Evolutionary conservation across 2,329 filamentous ascomycete species (phyloP), one percentile per base, ranked within the genome.

Genomic region (Alternaria gansuensis): DNA sequence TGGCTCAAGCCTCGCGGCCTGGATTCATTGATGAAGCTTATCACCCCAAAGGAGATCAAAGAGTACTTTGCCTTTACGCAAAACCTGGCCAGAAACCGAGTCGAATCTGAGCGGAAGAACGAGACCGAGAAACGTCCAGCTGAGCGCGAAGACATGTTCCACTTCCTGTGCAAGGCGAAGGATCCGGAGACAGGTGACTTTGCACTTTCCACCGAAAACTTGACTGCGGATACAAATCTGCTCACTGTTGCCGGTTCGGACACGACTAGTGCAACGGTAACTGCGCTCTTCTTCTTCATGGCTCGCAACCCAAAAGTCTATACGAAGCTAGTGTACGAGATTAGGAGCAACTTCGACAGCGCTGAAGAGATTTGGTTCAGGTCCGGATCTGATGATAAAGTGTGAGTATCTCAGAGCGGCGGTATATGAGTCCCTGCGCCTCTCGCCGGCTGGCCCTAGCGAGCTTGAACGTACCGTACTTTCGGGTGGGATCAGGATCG

Each of bases 131-230:
- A 56, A 14, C 43, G 29, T 11, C 56, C 40, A 48, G 41, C 33
- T 13, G 40, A 64, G 14, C 39, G 59, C 24, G 75, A 77, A 54
- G 62, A 80, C 63, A 77, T 80, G 60, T 75, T 78, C 63, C 68
- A 79, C 58, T 71, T 81, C 69, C 68, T 79, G 7, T 67, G 76
- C 46, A 67, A 75, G 39, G 74, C 78, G 54, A 74, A 75, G 63
- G 73, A 83, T 68, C 75, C 77, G 3, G 67, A 79, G 51, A 77
- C 78, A 5, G 70, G 75, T 57, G 46, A 72, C 31, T 53, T 49
- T 24, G 69, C 75, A 33, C 70, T 77, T 66, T 59, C 68, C 39
- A 50, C 63, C 53, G 65, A 70, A 34, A 78, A 81, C 43, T 60
- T 82, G 11, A 77, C 74, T 63, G 56, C 58, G 5, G 65, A 68